Conservation (phyloP, 2,329 filamentous ascomycete species). For the Monosporascus sp. region DNA sequence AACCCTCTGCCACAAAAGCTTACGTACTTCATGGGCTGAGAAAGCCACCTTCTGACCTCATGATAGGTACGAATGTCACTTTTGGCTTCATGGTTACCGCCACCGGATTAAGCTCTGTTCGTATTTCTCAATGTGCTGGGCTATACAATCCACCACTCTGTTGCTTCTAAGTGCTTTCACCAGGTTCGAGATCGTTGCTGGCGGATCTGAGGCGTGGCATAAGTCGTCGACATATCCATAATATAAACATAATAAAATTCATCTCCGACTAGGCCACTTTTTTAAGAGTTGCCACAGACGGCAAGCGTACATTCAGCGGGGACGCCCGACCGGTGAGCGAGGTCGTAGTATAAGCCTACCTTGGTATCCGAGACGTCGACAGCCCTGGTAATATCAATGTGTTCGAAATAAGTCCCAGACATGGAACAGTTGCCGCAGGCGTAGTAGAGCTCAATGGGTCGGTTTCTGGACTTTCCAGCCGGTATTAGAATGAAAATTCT, state of each 20-base stretch:
- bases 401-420: conserved; percentile 1
- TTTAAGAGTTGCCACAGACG: not conserved
- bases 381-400: conserved; percentile 10
- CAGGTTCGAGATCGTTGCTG: conserved; percentile 6
- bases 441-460: conserved; percentile 9
- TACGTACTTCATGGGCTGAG: not conserved
- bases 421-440: conserved; percentile 13
- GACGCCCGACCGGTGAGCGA: conserved; percentile 2
- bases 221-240: conserved; percentile 16
- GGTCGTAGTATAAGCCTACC: conserved; percentile 16
- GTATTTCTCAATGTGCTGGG: conserved; percentile 9
- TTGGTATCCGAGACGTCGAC: conserved; percentile 19
- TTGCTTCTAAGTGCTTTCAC: conserved; percentile 8
- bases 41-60: not conserved
- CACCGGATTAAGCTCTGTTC: not conserved
- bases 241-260: conserved; percentile 7
- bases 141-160: conserved; percentile 12
- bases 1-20: not conserved
- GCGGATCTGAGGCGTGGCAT: conserved; percentile 15
- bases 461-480: not conserved
- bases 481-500: not conserved
- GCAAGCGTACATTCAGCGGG: conserved; percentile 10
- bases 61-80: not conserved
- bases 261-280: not conserved
- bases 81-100: not conserved